Percentiles rank a stretch among this genome's conserved stretches.
Conservation (phyloP, 2,329 filamentous ascomycete genomes). For the Amauroascus niger region DNA sequence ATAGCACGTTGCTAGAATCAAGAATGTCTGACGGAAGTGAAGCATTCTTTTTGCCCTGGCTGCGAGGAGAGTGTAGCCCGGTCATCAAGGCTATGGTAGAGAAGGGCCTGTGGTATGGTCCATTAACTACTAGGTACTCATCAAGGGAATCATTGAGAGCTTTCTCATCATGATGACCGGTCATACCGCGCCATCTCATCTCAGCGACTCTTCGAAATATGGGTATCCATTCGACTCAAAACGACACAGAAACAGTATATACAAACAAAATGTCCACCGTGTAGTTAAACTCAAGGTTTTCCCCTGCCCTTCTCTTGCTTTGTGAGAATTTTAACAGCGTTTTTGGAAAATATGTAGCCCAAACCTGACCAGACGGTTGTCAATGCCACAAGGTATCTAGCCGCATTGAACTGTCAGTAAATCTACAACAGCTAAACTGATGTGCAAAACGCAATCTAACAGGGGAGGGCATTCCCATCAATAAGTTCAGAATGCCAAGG, state of each 20-base stretch:
- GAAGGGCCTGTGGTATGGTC: too few relatives aligned
- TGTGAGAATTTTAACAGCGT: not conserved
- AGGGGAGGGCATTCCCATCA: too few relatives aligned
- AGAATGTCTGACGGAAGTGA: too few relatives aligned
- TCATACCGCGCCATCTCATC: too few relatives aligned
- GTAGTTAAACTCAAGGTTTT: not conserved
- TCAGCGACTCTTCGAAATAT: not conserved
- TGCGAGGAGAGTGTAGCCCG: too few relatives aligned
- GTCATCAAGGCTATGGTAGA: too few relatives aligned
- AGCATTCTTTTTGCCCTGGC: too few relatives aligned
- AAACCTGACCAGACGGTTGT: slow-evolving; percentile 92
- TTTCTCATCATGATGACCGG: too few relatives aligned
- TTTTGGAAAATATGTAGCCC: slow-evolving; percentile 73
- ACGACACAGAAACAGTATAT: not conserved
- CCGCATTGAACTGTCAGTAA: not conserved
- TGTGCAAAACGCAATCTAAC: not conserved
- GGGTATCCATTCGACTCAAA: not conserved
- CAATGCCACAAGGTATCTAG: slow-evolving; percentile 69
- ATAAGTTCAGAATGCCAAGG: too few relatives aligned
- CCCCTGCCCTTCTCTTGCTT: not conserved
- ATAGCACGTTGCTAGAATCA: too few relatives aligned
- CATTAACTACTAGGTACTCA: too few relatives aligned
- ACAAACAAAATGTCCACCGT: not conserved
- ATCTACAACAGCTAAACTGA: not conserved
- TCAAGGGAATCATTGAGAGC: too few relatives aligned